Percentiles rank a stretch among this genome's conserved stretches.
Conservation (phyloP, 2,329 filamentous ascomycete genomes). For the Arthrobotrys iridis region DNA sequence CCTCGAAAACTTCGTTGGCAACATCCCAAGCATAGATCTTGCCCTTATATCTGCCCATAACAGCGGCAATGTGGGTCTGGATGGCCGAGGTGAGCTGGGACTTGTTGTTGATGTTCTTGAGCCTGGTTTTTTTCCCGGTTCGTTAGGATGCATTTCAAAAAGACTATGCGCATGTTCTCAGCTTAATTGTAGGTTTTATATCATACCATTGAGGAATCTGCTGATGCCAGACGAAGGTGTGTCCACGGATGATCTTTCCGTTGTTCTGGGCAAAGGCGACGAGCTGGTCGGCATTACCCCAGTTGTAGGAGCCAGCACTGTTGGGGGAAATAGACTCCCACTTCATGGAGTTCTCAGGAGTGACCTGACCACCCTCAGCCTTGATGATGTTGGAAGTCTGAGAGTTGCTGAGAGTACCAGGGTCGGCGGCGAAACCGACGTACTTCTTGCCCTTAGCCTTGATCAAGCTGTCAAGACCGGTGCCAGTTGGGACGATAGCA, state of each 20-base stretch:
- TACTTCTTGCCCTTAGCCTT: conserved; percentile 74
- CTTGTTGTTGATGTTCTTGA: conserved; percentile 68
- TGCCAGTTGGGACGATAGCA: conserved; percentile 61
- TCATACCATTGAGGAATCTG: conserved; percentile 64
- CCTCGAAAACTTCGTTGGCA: conserved; percentile 68
- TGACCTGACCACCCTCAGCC: conserved; percentile 72
- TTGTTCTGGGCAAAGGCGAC: conserved; percentile 70
- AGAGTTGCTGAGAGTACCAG: conserved; percentile 65
- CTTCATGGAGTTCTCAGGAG: conserved; percentile 76
- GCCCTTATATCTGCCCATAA: conserved; percentile 71
- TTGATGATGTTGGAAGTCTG: conserved; percentile 69
- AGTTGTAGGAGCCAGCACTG: conserved; percentile 67
- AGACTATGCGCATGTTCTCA: too few relatives aligned
- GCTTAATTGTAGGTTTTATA: too few relatives aligned
- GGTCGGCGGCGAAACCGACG: conserved; percentile 70
- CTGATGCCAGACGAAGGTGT: conserved; percentile 74
- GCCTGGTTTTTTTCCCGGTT: conserved; percentile 64
- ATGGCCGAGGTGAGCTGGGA: conserved; percentile 68
- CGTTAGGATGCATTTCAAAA: too few relatives aligned
- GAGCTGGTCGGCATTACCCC: conserved; percentile 68
- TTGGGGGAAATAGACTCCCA: conserved; percentile 68
- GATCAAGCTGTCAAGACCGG: conserved; percentile 69
- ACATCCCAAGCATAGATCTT: conserved; percentile 73
- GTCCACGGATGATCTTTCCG: conserved; percentile 71
- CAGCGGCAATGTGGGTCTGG: conserved; percentile 69